Conservation (phyloP, 148 eudicot species). For the Rhododendron mucronatum region DNA sequence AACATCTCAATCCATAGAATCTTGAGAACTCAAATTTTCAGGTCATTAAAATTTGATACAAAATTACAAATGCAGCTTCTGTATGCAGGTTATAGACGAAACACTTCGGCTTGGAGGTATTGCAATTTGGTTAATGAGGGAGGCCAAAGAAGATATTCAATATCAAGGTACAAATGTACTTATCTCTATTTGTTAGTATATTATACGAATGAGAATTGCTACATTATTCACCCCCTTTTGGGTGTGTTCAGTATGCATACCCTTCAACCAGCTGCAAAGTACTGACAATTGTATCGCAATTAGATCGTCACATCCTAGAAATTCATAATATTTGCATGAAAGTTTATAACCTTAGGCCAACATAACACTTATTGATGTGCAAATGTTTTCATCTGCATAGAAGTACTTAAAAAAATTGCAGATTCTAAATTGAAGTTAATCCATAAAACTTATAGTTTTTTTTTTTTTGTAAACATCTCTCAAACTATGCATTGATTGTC, state of each 20-base stretch:
- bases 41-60: not conserved
- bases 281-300: not conserved
- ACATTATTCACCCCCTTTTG: too few relatives aligned
- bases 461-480: too few relatives aligned
- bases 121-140: conserved; percentile 65
- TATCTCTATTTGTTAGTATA: not conserved
- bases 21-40: not conserved
- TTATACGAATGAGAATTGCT: not conserved
- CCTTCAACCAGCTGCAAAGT: not conserved
- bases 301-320: too few relatives aligned
- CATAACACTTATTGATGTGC: not conserved
- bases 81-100: conserved; percentile 50
- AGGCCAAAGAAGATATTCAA: conserved; percentile 41
- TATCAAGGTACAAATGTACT: conserved; percentile 32
- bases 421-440: not conserved
- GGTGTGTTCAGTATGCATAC: not conserved
- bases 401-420: too few relatives aligned
- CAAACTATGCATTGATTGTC: too few relatives aligned
- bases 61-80: not conserved
- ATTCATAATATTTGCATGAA: too few relatives aligned
- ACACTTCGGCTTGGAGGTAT: conserved; percentile 53
- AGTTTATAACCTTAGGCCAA: not conserved
- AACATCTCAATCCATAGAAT: not conserved
- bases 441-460: not conserved
- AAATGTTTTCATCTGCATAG: too few relatives aligned